phyloP scores from a whole-genome alignment of 352 stramenopile species.

The Globisporangium spinosum region DNA sequence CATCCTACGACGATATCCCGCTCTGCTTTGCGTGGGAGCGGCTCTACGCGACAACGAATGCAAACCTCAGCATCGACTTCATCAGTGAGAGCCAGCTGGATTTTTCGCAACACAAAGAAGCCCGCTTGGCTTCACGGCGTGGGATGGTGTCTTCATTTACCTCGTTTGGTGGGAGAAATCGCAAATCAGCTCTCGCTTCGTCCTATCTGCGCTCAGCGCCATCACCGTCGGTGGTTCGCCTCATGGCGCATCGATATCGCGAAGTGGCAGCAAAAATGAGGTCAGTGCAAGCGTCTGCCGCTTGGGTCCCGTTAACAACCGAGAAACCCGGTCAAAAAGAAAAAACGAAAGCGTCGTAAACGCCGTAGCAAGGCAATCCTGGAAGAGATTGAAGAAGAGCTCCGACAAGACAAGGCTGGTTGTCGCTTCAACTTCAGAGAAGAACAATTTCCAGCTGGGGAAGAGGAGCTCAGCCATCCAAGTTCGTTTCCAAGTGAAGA shows the following conservation, averaged over 20 bases:
- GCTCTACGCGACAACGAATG: conserved; percentile 40
- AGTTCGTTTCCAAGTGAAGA: conserved; percentile 9
- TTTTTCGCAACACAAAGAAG: conserved; percentile 27
- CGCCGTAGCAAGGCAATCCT: conserved; percentile 17
- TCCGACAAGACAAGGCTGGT: not conserved
- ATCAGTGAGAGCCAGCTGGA: conserved; percentile 31
- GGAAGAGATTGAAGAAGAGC: conserved; percentile 18
- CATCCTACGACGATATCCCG: conserved; percentile 44
- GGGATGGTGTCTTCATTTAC: conserved; percentile 29
- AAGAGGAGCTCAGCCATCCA: conserved; percentile 8
- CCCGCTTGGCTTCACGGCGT: conserved; percentile 30
- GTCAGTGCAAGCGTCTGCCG: not conserved
- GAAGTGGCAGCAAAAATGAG: conserved; percentile 29
- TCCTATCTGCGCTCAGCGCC: conserved; percentile 32
- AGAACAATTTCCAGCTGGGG: not conserved
- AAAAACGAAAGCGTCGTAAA: not conserved
- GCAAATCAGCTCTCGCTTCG: conserved; percentile 28
- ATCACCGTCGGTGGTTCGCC: conserved; percentile 26
- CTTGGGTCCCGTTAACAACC: not conserved
- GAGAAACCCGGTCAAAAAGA: not conserved
- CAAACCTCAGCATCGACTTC: conserved; percentile 46
- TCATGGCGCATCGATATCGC: conserved; percentile 35
- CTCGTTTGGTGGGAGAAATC: conserved; percentile 27
- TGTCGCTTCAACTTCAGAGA: not conserved
- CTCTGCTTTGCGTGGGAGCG: conserved; percentile 58